These are phyloP conservation scores for Drechslerella coelobrocha DNA, from an alignment of 2,329 filamentous ascomycete species.

Conservation along the genomic window DNA sequence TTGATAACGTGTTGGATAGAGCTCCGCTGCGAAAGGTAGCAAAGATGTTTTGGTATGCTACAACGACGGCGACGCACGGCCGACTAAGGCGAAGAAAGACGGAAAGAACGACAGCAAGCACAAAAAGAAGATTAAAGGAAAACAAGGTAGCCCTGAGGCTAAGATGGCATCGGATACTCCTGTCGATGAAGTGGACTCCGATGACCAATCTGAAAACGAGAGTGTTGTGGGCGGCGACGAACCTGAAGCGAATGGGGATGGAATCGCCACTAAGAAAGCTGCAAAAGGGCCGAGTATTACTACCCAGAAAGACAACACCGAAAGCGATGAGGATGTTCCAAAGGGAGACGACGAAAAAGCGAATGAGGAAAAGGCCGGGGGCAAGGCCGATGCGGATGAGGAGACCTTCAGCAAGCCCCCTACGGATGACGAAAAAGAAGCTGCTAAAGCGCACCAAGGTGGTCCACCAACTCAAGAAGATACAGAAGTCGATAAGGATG, in stretches of 20 bases:
- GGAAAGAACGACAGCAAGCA: not conserved
- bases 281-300: slow-evolving; percentile 4
- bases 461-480: slow-evolving; percentile 8
- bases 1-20: slow-evolving; percentile 50
- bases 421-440: not conserved
- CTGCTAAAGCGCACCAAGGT: slow-evolving; percentile 8
- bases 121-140: slow-evolving; percentile 5
- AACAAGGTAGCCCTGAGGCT: not conserved
- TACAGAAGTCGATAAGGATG: slow-evolving; percentile 9
- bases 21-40: slow-evolving; percentile 58
- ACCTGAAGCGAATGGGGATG: not conserved
- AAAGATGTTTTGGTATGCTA: slow-evolving; percentile 59
- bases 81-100: not conserved
- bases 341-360: not conserved
- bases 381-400: not conserved
- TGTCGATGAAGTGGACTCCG: slow-evolving; percentile 18
- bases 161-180: not conserved
- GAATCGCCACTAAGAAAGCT: slow-evolving; percentile 1
- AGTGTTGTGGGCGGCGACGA: slow-evolving; percentile 3
- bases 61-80: slow-evolving; percentile 55
- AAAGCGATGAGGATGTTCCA: not conserved
- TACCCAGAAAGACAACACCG: not conserved
- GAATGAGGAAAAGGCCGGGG: not conserved
- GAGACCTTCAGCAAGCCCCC: not conserved
- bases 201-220: slow-evolving; percentile 18